Evolutionary conservation across 345 rosid species (phyloP), one percentile per base, ranked within the genome.

Genomic region (Eucalyptus virginea): DNA sequence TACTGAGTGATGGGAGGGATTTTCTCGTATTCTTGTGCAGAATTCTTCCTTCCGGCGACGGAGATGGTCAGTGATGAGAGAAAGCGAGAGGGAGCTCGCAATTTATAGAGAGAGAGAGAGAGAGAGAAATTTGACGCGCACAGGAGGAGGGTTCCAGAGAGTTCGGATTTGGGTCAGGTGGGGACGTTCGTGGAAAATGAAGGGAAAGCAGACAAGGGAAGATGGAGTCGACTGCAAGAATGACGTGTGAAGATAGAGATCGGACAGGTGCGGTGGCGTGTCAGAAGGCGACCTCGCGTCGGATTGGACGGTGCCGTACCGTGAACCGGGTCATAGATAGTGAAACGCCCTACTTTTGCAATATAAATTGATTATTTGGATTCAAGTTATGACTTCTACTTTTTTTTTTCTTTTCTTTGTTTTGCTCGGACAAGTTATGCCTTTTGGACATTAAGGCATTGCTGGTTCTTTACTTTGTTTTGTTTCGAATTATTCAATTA

Each of bases 391-490:
- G 42, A 19, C 42, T 32, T 65, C 15, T n/a, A 18, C 4, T 19
- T 18, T 3, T 8, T 8, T 3, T 1, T 52, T 19, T 52, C 0
- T 7, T 19, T 52, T 48, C 4, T 37, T 4, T 47, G 13, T 4
- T 11, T 47, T 47, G 1, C 24, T 52, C 24, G 58, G 56, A 52
- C 77, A 7, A 60, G 8, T 28, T 14, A 17, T 8, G 42, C 42
- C 42, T 32, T 67, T n/a, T 32, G 5, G 21, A 32, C 80, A 65
- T 52, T 52, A 67, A n/a, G 40, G 11, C 80, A 16, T 16, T 3
- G 10, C 21, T 1, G 18, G 42, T 9, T 17, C 0, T 18, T 32
- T 4, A 17, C 23, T 67, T 67, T 32, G 5, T 17, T 32, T 16
- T 32, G 10, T 67, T 69, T 34, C 7, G 10, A 34, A 32, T 69